Evolutionary conservation across 2,329 filamentous ascomycete species (phyloP), one percentile per base, ranked within the genome.

Genomic region (Paecilomyces dactylethromorphus): DNA sequence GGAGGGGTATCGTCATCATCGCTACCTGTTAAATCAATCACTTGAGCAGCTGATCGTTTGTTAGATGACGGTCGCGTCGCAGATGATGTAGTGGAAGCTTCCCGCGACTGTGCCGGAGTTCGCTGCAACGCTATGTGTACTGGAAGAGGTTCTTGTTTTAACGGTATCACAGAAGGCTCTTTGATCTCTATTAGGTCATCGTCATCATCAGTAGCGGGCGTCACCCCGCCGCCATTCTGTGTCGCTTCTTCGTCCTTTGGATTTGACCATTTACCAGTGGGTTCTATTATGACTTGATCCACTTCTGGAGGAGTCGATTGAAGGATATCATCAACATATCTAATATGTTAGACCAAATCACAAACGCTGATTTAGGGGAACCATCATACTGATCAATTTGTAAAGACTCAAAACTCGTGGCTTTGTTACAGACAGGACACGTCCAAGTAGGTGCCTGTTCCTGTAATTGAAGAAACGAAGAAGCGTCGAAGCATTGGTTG

Each of bases 371-470:
- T 13, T 53, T 26, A 56, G 4, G 12, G 31, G 18, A 3, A 11
- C 57, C 13, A 52, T 77, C 86, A 75, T 80, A 94, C 85, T 94
- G 89, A 66, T 99, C 94, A 31, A 97, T 86, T 11, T 91, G 91
- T 24, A 99, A 78, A 54, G 84, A 87, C 55, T 93, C 89, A 72
- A 91, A 99, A 0, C 87, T 85, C 1, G 92, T 87, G 0, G 84
- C 76, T 69, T 92, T 95, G 74, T 88, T 93, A 78, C 94, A 99
- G 22, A 97, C 88, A 0, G 94, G 94, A 68, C 94, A 99, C n/a
- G 87, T 82, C 94, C 94, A 99, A 18, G 94, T 95, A 0, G 94
- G 94, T 0, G 91, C 93, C 78, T 99, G 94, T 71, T 97, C 92
- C 71, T 97, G 93, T 29, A 99, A 78, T 67, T 96, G 91, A 21